These are phyloP conservation scores for Aspergillus neoniger DNA, from an alignment of 2,329 filamentous ascomycete species.

Conservation along the genomic window DNA sequence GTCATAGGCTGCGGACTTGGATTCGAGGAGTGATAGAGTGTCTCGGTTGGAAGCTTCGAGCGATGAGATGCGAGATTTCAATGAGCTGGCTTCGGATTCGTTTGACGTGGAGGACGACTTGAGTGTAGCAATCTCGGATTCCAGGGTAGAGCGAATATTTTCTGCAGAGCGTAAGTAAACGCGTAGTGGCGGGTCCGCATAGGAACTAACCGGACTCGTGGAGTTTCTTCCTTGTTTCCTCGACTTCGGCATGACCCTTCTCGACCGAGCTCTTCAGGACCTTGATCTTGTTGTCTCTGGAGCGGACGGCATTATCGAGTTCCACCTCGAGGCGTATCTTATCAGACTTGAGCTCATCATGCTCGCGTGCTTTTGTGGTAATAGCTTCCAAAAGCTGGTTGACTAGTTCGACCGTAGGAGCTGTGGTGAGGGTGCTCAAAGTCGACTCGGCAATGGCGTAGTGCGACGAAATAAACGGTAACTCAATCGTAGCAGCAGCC, in stretches of 20 bases:
- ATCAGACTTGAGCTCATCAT: slow-evolving; percentile 77
- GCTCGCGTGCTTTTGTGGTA: slow-evolving; percentile 76
- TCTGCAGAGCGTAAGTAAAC: slow-evolving; percentile 56
- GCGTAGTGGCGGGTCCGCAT: not conserved
- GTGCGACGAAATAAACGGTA: slow-evolving; percentile 61
- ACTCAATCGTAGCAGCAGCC: slow-evolving; percentile 59
- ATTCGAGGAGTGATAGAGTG: slow-evolving; percentile 82
- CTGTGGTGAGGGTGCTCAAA: slow-evolving; percentile 56
- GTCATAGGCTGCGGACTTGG: slow-evolving; percentile 84
- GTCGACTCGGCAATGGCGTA: slow-evolving; percentile 60
- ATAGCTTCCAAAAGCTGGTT: slow-evolving; percentile 73
- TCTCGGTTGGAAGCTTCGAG: slow-evolving; percentile 92
- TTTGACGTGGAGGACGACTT: slow-evolving; percentile 70
- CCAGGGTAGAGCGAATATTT: slow-evolving; percentile 70
- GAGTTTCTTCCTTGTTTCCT: slow-evolving; percentile 77
- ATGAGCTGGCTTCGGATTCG: slow-evolving; percentile 68
- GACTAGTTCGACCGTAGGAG: slow-evolving; percentile 75
- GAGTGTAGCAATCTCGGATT: slow-evolving; percentile 77
- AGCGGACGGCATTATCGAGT: slow-evolving; percentile 84
- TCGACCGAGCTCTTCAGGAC: slow-evolving; percentile 78
- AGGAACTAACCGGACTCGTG: slow-evolving; percentile 70
- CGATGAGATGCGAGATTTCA: slow-evolving; percentile 80
- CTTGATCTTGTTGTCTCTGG: slow-evolving; percentile 78
- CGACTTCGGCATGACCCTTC: slow-evolving; percentile 79
- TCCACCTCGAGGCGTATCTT: slow-evolving; percentile 91